Percentiles rank a stretch among this genome's conserved stretches.
phyloP scores from a whole-genome alignment of 352 stramenopile genomes.

The Globisporangium orthogonon region DNA sequence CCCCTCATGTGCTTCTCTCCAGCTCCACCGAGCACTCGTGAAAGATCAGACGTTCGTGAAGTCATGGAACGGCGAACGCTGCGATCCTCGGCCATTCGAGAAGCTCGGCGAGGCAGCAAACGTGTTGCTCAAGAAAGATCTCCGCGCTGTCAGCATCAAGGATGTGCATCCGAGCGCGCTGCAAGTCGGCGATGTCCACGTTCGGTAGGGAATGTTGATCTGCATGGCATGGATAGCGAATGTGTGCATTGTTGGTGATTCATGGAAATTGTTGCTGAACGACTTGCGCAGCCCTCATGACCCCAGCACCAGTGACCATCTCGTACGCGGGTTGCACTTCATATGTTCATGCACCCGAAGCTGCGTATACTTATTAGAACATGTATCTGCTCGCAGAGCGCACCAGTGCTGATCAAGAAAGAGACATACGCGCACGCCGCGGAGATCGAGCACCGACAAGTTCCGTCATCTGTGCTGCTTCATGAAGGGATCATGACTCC shows the following conservation, averaged over 20 bases:
- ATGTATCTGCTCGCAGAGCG: slow-evolving; percentile 16
- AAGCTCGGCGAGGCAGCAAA: slow-evolving; percentile 28
- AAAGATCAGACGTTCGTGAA: slow-evolving; percentile 32
- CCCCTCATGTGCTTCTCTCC: neutral
- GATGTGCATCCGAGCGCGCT: slow-evolving; percentile 14
- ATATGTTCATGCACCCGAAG: neutral
- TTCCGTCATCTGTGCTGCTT: slow-evolving; percentile 45
- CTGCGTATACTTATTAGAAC: neutral
- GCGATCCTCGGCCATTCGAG: slow-evolving; percentile 39
- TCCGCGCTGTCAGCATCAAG: slow-evolving; percentile 22
- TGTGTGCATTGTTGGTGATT: neutral
- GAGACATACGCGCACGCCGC: slow-evolving; percentile 36
- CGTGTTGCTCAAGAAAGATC: slow-evolving; percentile 27
- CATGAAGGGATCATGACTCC: slow-evolving; percentile 73
- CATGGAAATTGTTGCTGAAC: neutral
- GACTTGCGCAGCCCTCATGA: slow-evolving; percentile 5
- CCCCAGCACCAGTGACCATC: neutral
- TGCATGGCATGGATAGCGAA: too few relatives aligned
- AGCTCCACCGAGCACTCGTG: slow-evolving; percentile 26
- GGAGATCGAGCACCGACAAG: slow-evolving; percentile 35
- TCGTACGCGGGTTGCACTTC: slow-evolving; percentile 7
- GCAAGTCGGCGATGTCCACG: slow-evolving; percentile 8
- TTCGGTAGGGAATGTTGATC: slow-evolving; percentile 2
- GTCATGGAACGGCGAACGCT: slow-evolving; percentile 61
- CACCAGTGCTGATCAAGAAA: slow-evolving; percentile 39